These are phyloP conservation scores for Glonium stellatum DNA, from an alignment of 495 filamentous ascomycete species.

Conservation along the genomic window DNA sequence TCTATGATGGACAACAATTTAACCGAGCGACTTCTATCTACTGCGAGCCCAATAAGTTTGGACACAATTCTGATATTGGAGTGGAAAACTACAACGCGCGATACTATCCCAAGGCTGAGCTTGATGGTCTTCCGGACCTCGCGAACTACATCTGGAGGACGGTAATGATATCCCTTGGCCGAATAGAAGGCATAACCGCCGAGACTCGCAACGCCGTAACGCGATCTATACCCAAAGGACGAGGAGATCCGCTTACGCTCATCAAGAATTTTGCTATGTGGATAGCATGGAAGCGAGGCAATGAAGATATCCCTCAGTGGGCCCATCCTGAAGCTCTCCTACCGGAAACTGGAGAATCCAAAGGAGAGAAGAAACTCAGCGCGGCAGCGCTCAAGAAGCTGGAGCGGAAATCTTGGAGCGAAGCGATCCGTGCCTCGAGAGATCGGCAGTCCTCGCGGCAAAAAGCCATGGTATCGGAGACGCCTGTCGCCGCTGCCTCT, in stretches of 20 bases:
- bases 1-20: slow-evolving; percentile 52
- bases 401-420: slow-evolving; percentile 30
- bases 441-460: slow-evolving; percentile 18
- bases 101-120: slow-evolving; percentile 61
- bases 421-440: slow-evolving; percentile 21
- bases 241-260: slow-evolving; percentile 55
- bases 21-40: slow-evolving; percentile 50
- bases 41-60: slow-evolving; percentile 51
- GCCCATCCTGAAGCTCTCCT: slow-evolving; percentile 40
- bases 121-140: slow-evolving; percentile 60
- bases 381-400: slow-evolving; percentile 32
- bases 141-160: slow-evolving; percentile 60
- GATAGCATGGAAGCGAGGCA: slow-evolving; percentile 69
- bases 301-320: slow-evolving; percentile 62
- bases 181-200: slow-evolving; percentile 52
- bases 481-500: not conserved
- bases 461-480: slow-evolving; percentile 5
- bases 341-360: slow-evolving; percentile 23
- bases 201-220: slow-evolving; percentile 54
- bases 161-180: slow-evolving; percentile 59
- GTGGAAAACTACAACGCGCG: slow-evolving; percentile 51
- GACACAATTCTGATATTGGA: slow-evolving; percentile 43
- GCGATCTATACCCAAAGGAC: slow-evolving; percentile 57
- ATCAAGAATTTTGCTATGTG: slow-evolving; percentile 61
- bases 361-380: slow-evolving; percentile 34